Evolutionary conservation across 768 basidiomycete genomes (phyloP), one percentile per base, ranked within the genome.

Genomic region (Lentinula lateritia): DNA sequence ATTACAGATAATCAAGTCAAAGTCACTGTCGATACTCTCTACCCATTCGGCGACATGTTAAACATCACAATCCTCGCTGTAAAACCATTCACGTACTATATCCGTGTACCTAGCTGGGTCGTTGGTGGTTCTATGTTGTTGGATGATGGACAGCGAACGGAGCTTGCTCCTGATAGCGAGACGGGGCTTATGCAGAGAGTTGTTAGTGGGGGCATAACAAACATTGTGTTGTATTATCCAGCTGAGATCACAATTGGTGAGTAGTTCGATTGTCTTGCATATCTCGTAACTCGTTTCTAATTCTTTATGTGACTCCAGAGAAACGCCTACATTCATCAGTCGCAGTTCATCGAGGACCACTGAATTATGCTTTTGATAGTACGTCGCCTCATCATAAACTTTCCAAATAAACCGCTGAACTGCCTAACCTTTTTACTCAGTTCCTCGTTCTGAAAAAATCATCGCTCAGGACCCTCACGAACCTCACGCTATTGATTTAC

Each of bases 321-420:
- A 73, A 66, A 32, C 75, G 83, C 15, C 80, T 80, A 12, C 77
- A 83, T 64, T 76, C 77, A 6, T 81, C 81, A 9, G 72, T 83
- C 53, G 82, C 82, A 8, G 73, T 85, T 16, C 82, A 84, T 54
- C 80, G 82, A 6, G 83, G 82, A 15, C 79, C 82, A 5, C 66
- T 84, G 52, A 76, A 84, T 68, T 84, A 83, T 66, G 82, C 83
- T 4, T 79, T 79, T 63, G 82, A 84, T 68, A 84, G 78, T 78
- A 58, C 63, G 75, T 64, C 4, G 20, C 46, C 28, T 3, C 28
- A 28, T 28, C 28, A 28, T 28, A 28, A 28, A 28, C 28, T 28
- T 28, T 28, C 28, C 28, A 28, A 28, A 28, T 28, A 28, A 28
- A 28, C 28, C 28, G 28, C 28, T 28, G 28, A 28, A 28, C 28